Base-by-base conservation (phyloP, 495 filamentous ascomycete genomes). In the Xylaria nigripes region DNA sequence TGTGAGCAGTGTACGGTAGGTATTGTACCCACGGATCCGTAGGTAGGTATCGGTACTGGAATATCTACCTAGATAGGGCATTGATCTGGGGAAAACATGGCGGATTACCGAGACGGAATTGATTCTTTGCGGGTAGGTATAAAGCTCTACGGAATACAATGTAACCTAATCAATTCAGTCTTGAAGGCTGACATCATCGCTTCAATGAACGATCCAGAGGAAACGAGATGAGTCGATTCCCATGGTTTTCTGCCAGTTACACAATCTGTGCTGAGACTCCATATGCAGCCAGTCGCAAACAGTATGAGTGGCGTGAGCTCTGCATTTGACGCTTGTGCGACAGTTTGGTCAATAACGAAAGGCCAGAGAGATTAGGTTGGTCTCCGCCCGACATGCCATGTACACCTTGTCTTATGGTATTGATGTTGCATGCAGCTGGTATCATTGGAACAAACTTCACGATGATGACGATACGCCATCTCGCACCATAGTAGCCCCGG, bases 261-360 rank as follows among this genome's bases (percentile, higher is more conserved):
- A 13, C 32, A 38, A 32, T 38, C 32, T 40, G 22, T 48, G 44
- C 23, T 48, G 12, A 34, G 23, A 27, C 51, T 32, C 51, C 24
- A 48, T 54, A 54, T 54, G 51, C 51, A 54, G 51, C 29, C n/a
- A 44, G 51, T 48, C 51, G 25, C 30, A 54, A 54, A 54, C 43
- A 47, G 51, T 24, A 38, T 6, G 24, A 41, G 51, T 54, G 51
- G 51, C 51, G 43, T 47, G 45, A 43, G 32, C 44, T 48, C 34
- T 48, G 40, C 44, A 42, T 42, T 18, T 22, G 5, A 2, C 22
- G 19, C 21, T 21, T 27, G 10, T 51, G 42, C 43, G 29, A 34
- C 42, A 23, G 43, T 47, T 27, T 30, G 44, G 8, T 16, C 45
- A 5, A 23, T 32, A 32, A 48, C 16, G 0, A n/a, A 12, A 15